Percentiles rank a stretch among this genome's conserved stretches.
Evolutionary conservation across 208 protist species (phyloP).

Genomic region (Trichomonas gallinae): DNA sequence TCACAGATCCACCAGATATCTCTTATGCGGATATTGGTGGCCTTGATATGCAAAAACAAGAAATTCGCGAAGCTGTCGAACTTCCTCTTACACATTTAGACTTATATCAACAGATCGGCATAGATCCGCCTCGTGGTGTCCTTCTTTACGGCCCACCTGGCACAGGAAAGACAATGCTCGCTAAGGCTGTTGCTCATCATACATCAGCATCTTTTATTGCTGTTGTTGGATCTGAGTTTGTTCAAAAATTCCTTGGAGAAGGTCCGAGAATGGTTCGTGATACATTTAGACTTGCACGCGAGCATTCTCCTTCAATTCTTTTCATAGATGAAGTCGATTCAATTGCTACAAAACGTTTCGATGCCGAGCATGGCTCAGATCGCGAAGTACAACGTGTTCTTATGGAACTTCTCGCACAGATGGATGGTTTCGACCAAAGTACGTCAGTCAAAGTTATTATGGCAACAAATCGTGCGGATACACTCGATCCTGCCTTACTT

Average conservation of each 20-base stretch:
- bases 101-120: slow-evolving; percentile 90
- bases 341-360: slow-evolving; percentile 98
- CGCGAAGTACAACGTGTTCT: slow-evolving; percentile 97
- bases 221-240: slow-evolving; percentile 98
- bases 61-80: slow-evolving; percentile 99
- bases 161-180: slow-evolving; percentile 67
- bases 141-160: slow-evolving; percentile 61
- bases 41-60: slow-evolving; percentile 98
- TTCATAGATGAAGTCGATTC: slow-evolving; percentile 99
- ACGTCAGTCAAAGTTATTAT: slow-evolving; percentile 83
- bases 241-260: slow-evolving; percentile 99
- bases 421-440: slow-evolving; percentile 98
- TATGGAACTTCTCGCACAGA: slow-evolving; percentile 97
- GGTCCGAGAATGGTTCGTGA: slow-evolving; percentile 96
- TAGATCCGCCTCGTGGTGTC: slow-evolving; percentile 96
- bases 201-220: slow-evolving; percentile 76
- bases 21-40: slow-evolving; percentile 92
- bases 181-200: slow-evolving; percentile 88
- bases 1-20: slow-evolving; percentile 43
- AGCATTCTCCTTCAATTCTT: slow-evolving; percentile 96
- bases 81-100: slow-evolving; percentile 94
- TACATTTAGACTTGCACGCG: slow-evolving; percentile 85
- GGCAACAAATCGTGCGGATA: slow-evolving; percentile 85
- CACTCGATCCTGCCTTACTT: slow-evolving; percentile 93
- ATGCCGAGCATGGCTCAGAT: slow-evolving; percentile 89